phyloP scores from a whole-genome alignment of 768 basidiomycete species.

The Symmetrospora coprosmae region DNA sequence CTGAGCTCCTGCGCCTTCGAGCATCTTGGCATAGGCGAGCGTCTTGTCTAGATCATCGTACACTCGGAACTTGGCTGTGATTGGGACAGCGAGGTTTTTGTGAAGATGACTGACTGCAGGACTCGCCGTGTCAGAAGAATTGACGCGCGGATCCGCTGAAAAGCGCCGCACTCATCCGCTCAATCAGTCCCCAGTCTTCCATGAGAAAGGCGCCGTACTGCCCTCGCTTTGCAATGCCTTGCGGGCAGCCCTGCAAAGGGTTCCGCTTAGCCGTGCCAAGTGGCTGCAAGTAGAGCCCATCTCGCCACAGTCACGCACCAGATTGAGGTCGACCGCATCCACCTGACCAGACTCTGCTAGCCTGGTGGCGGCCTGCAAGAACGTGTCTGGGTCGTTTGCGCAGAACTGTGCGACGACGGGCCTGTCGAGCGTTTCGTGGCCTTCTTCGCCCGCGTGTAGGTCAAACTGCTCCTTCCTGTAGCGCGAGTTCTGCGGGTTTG shows the following conservation, averaged over 20 bases:
- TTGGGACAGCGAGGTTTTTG: conserved; percentile 67
- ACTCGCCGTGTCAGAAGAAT: background rate
- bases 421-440: conserved; percentile 40
- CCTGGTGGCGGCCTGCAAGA: conserved; percentile 61
- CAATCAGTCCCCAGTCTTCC: conserved; percentile 87
- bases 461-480: conserved; percentile 58
- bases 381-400: conserved; percentile 66
- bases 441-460: conserved; percentile 63
- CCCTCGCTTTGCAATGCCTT: conserved; percentile 80
- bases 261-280: too few relatives aligned
- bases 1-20: conserved; percentile 86
- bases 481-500: conserved; percentile 43
- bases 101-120: conserved; percentile 72
- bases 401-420: conserved; percentile 50
- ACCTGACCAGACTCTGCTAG: conserved; percentile 53
- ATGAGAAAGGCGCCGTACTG: conserved; percentile 80
- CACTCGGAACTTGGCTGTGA: conserved; percentile 90
- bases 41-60: conserved; percentile 75
- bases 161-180: conserved; percentile 50
- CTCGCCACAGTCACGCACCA: too few relatives aligned
- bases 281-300: too few relatives aligned
- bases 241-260: conserved; percentile 53
- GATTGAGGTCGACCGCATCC: conserved; percentile 91
- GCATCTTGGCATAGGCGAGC: conserved; percentile 86
- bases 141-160: conserved; percentile 33